A percentile compares a stretch with the other conserved stretches of the same genome.
phyloP scores from a whole-genome alignment of 129 eudicot species.

The Flaveria ramosissima region DNA sequence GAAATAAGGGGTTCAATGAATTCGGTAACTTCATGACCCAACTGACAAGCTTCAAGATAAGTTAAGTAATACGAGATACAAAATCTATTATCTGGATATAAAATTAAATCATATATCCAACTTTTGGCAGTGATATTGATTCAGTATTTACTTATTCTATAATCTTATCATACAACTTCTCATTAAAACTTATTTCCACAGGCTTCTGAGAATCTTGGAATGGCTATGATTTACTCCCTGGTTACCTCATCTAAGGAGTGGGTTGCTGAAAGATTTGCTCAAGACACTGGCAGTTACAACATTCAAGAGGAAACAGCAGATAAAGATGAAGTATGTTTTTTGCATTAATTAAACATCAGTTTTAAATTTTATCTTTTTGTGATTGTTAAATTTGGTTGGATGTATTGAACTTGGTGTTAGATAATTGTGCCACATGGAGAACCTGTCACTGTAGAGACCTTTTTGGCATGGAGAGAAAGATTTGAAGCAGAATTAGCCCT shows the following conservation, averaged over 20 bases:
- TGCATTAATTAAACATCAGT: not conserved
- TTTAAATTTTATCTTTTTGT: conserved; percentile 3
- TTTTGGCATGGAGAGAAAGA: conserved; percentile 91
- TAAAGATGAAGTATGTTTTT: conserved; percentile 71
- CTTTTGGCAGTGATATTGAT: conserved; percentile 6
- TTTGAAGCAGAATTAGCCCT: conserved; percentile 95
- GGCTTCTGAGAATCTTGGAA: conserved; percentile 94
- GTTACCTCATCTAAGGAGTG: conserved; percentile 92
- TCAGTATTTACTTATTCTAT: not conserved
- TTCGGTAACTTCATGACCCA: conserved; percentile 38
- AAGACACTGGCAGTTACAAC: conserved; percentile 46
- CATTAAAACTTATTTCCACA: conserved; percentile 27
- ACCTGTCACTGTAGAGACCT: conserved; percentile 84
- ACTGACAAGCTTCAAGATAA: conserved; percentile 36
- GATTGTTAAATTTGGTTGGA: conserved; percentile 13
- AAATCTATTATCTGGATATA: conserved; percentile 6
- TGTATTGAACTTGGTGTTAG: conserved; percentile 39
- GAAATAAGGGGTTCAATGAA: conserved; percentile 32
- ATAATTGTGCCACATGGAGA: conserved; percentile 91
- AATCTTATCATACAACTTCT: conserved; percentile 21
- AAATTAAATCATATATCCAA: not conserved
- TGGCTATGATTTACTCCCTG: conserved; percentile 93
- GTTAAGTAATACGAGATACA: conserved; percentile 27
- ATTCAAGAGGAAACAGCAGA: conserved; percentile 48
- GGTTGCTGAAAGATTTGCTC: conserved; percentile 74